phyloP scores from a whole-genome alignment of 176 grass and related monocot species.

The Oryza australiensis region DNA sequence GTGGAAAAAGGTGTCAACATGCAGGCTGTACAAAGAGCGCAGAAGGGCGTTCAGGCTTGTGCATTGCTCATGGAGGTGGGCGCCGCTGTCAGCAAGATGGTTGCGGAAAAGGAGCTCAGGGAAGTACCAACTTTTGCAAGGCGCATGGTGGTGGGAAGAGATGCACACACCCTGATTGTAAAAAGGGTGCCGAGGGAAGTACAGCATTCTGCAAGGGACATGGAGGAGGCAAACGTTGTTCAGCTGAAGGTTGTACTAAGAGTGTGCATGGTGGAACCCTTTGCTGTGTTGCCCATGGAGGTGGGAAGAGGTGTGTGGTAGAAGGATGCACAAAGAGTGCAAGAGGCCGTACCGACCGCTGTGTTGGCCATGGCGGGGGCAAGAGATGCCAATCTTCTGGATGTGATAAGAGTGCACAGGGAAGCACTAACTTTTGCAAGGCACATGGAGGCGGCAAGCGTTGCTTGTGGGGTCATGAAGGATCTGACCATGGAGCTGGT shows the following conservation, averaged over 20 bases:
- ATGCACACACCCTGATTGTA: constrained; percentile 57
- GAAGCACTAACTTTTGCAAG: constrained; percentile 90
- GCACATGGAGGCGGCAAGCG: constrained; percentile 76
- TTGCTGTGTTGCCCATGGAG: constrained; percentile 82
- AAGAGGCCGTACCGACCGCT: constrained; percentile 66
- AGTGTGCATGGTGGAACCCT: constrained; percentile 82
- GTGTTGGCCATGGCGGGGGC: constrained; percentile 86
- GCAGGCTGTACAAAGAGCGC: constrained; percentile 70
- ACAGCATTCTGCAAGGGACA: constrained; percentile 84
- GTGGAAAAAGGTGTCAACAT: constrained; percentile 77
- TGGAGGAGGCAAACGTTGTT: constrained; percentile 83
- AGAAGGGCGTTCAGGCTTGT: constrained; percentile 72
- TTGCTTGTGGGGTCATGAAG: constrained; percentile 59
- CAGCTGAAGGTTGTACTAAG: constrained; percentile 58
- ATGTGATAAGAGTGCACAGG: constrained; percentile 79
- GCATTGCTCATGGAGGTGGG: constrained; percentile 84
- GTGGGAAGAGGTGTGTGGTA: constrained; percentile 74
- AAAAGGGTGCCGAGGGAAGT: constrained; percentile 83
- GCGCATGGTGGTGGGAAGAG: constrained; percentile 86
- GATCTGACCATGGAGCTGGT: constrained; percentile 38
- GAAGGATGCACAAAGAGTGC: constrained; percentile 73
- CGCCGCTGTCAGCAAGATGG: constrained; percentile 56
- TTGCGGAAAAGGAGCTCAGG: constrained; percentile 79
- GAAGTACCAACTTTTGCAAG: constrained; percentile 74
- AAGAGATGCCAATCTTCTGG: constrained; percentile 60